Conservation (phyloP, 306 rosid genomes). For the Cicer chorassanicum region DNA sequence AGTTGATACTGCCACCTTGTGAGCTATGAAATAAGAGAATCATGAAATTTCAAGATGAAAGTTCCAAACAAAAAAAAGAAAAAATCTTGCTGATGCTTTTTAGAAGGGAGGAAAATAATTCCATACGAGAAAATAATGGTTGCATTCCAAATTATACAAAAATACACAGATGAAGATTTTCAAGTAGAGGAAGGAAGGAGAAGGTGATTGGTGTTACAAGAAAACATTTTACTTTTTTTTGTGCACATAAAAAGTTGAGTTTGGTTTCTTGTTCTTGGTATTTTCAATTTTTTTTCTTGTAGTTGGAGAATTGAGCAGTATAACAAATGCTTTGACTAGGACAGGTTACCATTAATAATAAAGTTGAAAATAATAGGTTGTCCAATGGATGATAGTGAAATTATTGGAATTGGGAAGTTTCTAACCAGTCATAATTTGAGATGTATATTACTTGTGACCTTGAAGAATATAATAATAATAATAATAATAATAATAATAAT, state of each 20-base stretch:
- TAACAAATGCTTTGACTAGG: slow-evolving; percentile 31
- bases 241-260: slow-evolving; percentile 43
- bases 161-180: slow-evolving; percentile 18
- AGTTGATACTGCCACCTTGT: background rate
- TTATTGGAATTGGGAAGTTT: slow-evolving; percentile 37
- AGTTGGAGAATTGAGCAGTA: slow-evolving; percentile 28
- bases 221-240: slow-evolving; percentile 36
- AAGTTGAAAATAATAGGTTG: slow-evolving; percentile 39
- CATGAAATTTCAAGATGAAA: slow-evolving; percentile 22
- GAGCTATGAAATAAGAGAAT: slow-evolving; percentile 21
- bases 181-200: slow-evolving; percentile 27
- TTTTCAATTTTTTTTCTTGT: background rate
- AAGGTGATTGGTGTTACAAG: slow-evolving; percentile 12
- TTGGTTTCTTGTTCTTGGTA: slow-evolving; percentile 41
- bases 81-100: slow-evolving; percentile 41
- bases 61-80: background rate
- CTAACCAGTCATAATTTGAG: slow-evolving; percentile 36
- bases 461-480: background rate
- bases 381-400: slow-evolving; percentile 23
- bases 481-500: no score
- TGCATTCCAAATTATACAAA: slow-evolving; percentile 37
- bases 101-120: slow-evolving; percentile 26
- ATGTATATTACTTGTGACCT: background rate
- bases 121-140: slow-evolving; percentile 27
- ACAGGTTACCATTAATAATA: slow-evolving; percentile 21